A percentile compares a stretch with the other conserved stretches of the same genome.
Evolutionary conservation across 306 rosid species (phyloP).

Genomic region (Dryas octopetala): DNA sequence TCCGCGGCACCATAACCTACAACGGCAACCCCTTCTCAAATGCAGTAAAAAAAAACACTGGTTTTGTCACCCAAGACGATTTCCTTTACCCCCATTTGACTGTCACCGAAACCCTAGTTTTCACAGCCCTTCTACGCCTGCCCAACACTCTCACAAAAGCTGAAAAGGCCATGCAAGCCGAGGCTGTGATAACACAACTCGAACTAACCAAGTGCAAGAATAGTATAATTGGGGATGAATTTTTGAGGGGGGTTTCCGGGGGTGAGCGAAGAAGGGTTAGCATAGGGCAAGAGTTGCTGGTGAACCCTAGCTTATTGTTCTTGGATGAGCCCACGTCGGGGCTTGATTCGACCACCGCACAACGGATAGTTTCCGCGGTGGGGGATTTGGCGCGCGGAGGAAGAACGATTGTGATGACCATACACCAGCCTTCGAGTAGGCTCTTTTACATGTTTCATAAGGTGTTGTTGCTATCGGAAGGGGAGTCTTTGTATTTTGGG

Average conservation of each 20-base stretch:
- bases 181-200: constrained; percentile 51
- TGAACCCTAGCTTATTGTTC: constrained; percentile 68
- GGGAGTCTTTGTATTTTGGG: constrained; percentile 61
- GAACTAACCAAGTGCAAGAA: constrained; percentile 63
- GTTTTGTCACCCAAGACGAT: constrained; percentile 83
- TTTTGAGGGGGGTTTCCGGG: constrained; percentile 62
- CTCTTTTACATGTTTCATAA: constrained; percentile 68
- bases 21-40: constrained; percentile 49
- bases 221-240: constrained; percentile 47
- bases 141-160: constrained; percentile 45
- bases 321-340: constrained; percentile 88
- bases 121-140: constrained; percentile 70
- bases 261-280: constrained; percentile 89
- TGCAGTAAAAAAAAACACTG: constrained; percentile 47
- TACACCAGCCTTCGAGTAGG: constrained; percentile 82
- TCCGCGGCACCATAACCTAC: constrained; percentile 46
- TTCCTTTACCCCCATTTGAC: constrained; percentile 66
- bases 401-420: constrained; percentile 68
- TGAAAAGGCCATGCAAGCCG: constrained; percentile 41
- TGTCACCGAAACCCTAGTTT: constrained; percentile 61
- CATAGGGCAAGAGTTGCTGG: constrained; percentile 74
- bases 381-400: constrained; percentile 62
- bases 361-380: constrained; percentile 58
- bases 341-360: constrained; percentile 73
- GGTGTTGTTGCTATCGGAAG: constrained; percentile 64